phyloP scores from a whole-genome alignment of 805 yeast species.

The Saturnispora sanitii region DNA sequence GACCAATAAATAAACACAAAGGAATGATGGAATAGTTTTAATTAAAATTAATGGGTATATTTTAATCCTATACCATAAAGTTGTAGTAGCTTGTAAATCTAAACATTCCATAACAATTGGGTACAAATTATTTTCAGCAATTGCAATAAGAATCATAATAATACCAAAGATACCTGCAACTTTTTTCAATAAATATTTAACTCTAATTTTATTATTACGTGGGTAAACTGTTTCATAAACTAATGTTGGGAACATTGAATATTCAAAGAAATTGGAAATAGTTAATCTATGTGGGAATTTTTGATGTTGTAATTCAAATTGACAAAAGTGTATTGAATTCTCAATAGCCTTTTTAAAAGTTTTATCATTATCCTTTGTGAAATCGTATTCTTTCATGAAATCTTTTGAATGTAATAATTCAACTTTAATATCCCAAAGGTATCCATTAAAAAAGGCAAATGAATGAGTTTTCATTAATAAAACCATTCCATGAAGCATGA shows the following conservation, averaged over 20 bases:
- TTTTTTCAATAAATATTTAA: conserved; percentile 60
- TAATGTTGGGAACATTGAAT: conserved; percentile 81
- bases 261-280: conserved; percentile 56
- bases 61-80: conserved; percentile 35
- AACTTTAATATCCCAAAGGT: conserved; percentile 54
- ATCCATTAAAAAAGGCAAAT: conserved; percentile 85
- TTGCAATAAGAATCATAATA: conserved; percentile 67
- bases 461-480: conserved; percentile 94
- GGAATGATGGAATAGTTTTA: conserved; percentile 74
- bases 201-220: conserved; percentile 57
- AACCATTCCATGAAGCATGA: conserved; percentile 77
- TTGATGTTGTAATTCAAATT: conserved; percentile 58
- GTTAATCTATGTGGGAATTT: conserved; percentile 70
- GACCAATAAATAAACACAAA: conserved; percentile 61
- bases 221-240: conserved; percentile 81
- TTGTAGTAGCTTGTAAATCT: conserved; percentile 35
- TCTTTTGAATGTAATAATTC: conserved; percentile 44
- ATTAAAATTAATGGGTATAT: conserved; percentile 50
- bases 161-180: conserved; percentile 79
- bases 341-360: conserved; percentile 26
- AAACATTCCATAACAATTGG: conserved; percentile 61
- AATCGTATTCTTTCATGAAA: conserved; percentile 33
- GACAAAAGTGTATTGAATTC: conserved; percentile 56
- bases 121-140: conserved; percentile 60
- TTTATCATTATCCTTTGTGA: conserved; percentile 23